Conservation (phyloP, 2,329 filamentous ascomycete species). For the Pseudohalonectria lignicola region DNA sequence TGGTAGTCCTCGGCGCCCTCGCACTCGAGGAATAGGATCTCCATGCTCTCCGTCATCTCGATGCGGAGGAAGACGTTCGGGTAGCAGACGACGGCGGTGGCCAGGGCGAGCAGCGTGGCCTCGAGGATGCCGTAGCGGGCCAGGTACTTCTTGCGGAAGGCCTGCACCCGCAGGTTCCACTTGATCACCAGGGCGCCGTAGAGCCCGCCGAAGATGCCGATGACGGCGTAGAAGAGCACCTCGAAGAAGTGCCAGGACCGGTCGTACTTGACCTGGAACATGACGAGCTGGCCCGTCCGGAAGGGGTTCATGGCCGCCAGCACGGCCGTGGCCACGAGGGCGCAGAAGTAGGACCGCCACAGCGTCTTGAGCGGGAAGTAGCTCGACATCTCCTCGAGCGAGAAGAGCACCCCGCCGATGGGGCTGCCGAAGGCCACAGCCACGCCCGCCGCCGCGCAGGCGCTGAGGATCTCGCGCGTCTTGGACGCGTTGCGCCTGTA, state of each 20-base stretch:
- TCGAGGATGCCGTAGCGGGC: constrained; percentile 76
- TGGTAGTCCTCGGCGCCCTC: constrained; percentile 82
- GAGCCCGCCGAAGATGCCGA: constrained; percentile 86
- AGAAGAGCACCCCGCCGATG: constrained; percentile 93
- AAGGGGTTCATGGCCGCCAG: constrained; percentile 96
- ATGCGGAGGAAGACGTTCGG: constrained; percentile 92
- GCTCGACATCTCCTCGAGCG: constrained; percentile 93
- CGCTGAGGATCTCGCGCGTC: constrained; percentile 88
- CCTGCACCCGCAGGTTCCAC: constrained; percentile 85
- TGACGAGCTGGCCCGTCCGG: constrained; percentile 91
- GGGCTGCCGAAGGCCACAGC: constrained; percentile 95
- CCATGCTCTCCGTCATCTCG: constrained; percentile 99
- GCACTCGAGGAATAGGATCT: constrained; percentile 91
- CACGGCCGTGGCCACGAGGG: constrained; percentile 85
- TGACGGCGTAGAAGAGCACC: constrained; percentile 78
- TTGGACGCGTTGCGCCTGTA: constrained; percentile 88
- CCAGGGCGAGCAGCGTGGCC: constrained; percentile 68
- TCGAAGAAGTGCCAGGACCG: constrained; percentile 98
- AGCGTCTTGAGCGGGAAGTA: constrained; percentile 95
- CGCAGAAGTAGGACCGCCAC: constrained; percentile 98
- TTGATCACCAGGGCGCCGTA: constrained; percentile 98
- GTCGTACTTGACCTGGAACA: constrained; percentile 97
- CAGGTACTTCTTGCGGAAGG: constrained; percentile 90
- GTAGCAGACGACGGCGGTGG: constrained; percentile 88
- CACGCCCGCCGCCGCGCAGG: constrained; percentile 88